Evolutionary conservation across 75 land plant genomes (phyloP), one percentile per base, ranked within the genome.

Genomic region (Cryptomeria japonica): DNA sequence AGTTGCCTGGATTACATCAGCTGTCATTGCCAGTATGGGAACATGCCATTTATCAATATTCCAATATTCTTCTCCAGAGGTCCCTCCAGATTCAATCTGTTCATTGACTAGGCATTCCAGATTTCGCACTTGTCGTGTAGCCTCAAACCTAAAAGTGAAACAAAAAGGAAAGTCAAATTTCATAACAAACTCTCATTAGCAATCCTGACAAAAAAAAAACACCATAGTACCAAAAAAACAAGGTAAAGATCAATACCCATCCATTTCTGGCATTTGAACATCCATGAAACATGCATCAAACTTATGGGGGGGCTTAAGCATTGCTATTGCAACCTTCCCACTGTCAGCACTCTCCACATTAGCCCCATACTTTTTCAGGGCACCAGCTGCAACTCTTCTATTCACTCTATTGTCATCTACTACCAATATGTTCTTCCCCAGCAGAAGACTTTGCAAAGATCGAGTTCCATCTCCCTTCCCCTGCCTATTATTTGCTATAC

Each of bases 11-110:
- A 96, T 96, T 4, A 97, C 96, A 89, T 97, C 99, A 78, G 99
- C 99, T 64, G 99, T 97, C 99, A 97, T 97, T 44, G 99, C 99
- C 86, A 97, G 85, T 80, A 97, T 95, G 36, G 97, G 99, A 61
- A 96, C 41, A 79, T 93, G 97, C 92, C 90, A 90, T 83, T 87
- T 76, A 22, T 82, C 78, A 36, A 88, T 87, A 58, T 15, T 47
- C 5, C 53, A 34, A 75, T 84, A 86, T 47, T 61, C 46, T 51
- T 83, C 80, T 28, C 83, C 86, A 39, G 22, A 51, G 61, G 79
- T 55, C 7, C 10, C 76, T 34, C 87, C 88, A 46, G 47, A 80
- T 14, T 86, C 73, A 9, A 84, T 86, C 84, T 88, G 87, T 34
- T 93, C 92, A 70, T 93, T 94, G 42, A 76, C 93, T n/a, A 84